These are phyloP conservation scores for Cytospora leucostoma DNA, from an alignment of 2,329 filamentous ascomycete species.

Conservation along the genomic window DNA sequence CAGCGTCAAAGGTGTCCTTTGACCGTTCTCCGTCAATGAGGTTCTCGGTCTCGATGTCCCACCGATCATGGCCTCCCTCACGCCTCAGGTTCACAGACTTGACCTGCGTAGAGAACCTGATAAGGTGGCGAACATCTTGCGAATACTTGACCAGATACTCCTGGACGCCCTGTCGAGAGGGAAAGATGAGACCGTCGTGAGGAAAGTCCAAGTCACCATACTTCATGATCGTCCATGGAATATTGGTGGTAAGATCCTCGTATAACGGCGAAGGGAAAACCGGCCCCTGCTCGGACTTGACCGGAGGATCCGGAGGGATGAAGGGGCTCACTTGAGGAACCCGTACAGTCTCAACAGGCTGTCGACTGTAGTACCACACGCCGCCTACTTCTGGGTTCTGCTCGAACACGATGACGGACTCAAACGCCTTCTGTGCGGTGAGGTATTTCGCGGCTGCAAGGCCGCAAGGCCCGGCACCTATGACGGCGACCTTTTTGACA, in stretches of 20 bases:
- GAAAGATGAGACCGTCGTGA: slow-evolving; percentile 68
- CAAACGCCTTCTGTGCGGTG: slow-evolving; percentile 65
- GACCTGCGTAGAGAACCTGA: slow-evolving; percentile 73
- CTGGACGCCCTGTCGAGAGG: slow-evolving; percentile 68
- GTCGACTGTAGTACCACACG: slow-evolving; percentile 77
- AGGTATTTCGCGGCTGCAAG: slow-evolving; percentile 81
- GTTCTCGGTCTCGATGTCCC: slow-evolving; percentile 47
- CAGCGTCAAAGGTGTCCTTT: slow-evolving; percentile 66
- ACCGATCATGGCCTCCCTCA: slow-evolving; percentile 47
- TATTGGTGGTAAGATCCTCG: slow-evolving; percentile 80
- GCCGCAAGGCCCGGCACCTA: slow-evolving; percentile 82
- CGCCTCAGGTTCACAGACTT: slow-evolving; percentile 52
- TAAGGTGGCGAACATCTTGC: slow-evolving; percentile 63
- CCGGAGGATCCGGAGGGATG: slow-evolving; percentile 63
- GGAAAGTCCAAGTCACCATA: slow-evolving; percentile 73
- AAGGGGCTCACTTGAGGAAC: slow-evolving; percentile 72
- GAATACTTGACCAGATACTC: slow-evolving; percentile 75
- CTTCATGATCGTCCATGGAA: slow-evolving; percentile 77
- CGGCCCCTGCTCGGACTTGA: slow-evolving; percentile 51
- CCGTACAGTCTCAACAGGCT: slow-evolving; percentile 47
- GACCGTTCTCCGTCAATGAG: slow-evolving; percentile 10
- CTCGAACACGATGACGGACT: slow-evolving; percentile 76
- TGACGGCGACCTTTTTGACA: slow-evolving; percentile 68
- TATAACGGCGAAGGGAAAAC: slow-evolving; percentile 85
- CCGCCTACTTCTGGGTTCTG: slow-evolving; percentile 77